These are phyloP conservation scores for Oemleria cerasiformis DNA, from an alignment of 306 rosid genomes.

Conservation along the genomic window DNA sequence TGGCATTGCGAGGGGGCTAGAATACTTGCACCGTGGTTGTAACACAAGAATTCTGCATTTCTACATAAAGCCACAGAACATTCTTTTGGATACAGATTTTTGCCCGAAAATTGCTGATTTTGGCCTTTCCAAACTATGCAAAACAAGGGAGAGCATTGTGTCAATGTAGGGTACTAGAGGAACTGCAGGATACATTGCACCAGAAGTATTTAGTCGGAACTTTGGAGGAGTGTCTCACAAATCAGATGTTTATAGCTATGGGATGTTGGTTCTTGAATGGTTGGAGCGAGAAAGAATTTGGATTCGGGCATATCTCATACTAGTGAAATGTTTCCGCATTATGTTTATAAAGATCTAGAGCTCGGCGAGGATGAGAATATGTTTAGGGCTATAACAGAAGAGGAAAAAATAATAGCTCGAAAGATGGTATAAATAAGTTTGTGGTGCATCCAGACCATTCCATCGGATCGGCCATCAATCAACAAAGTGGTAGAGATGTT, in stretches of 20 bases:
- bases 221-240: no score
- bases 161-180: slow-evolving; percentile 11
- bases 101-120: slow-evolving; percentile 13
- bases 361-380: neutral
- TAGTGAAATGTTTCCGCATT: no score
- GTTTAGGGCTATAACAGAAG: neutral
- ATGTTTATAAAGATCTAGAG: neutral
- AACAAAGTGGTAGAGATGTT: no score
- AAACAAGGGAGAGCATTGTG: slow-evolving; percentile 5
- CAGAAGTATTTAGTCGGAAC: no score
- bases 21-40: slow-evolving; percentile 41
- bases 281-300: no score
- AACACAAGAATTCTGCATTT: slow-evolving; percentile 37
- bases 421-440: slow-evolving; percentile 35
- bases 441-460: slow-evolving; percentile 40
- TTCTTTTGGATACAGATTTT: slow-evolving; percentile 12
- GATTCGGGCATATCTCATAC: no score
- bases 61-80: no score
- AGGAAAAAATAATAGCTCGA: slow-evolving; percentile 23
- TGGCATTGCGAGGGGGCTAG: slow-evolving; percentile 41
- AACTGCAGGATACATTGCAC: no score
- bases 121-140: neutral
- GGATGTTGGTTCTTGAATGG: no score
- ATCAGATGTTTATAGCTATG: no score
- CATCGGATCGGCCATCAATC: slow-evolving; percentile 35